Conservation (phyloP, 148 eudicot genomes). For the Vaccinium vitisidaea region DNA sequence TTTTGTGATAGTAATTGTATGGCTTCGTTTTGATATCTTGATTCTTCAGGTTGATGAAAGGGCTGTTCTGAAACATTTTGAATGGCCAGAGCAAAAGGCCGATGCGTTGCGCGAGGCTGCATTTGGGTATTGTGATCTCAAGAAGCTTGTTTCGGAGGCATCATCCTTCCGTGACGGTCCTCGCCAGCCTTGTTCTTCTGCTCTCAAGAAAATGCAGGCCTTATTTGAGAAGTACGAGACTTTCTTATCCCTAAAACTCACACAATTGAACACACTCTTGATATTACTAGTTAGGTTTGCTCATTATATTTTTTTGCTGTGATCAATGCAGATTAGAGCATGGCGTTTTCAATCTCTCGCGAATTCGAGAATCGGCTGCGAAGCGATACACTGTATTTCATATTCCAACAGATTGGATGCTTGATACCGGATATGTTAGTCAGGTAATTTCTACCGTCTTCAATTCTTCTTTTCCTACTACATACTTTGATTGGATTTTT, state of each 20-base stretch:
- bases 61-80: constrained; percentile 90
- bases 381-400: constrained; percentile 64
- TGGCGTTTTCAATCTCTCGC: constrained; percentile 80
- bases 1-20: neutral
- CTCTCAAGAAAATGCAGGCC: constrained; percentile 93
- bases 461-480: too few relatives aligned
- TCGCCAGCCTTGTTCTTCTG: constrained; percentile 68
- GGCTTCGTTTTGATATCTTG: neutral
- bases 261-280: neutral
- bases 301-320: neutral
- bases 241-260: too few relatives aligned
- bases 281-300: neutral
- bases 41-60: constrained; percentile 81
- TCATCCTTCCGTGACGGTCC: constrained; percentile 62
- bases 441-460: constrained; percentile 43
- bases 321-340: constrained; percentile 71
- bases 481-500: neutral
- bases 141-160: constrained; percentile 82
- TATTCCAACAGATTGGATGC: constrained; percentile 97
- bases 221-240: constrained; percentile 73
- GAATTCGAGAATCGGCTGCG: constrained; percentile 78
- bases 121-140: constrained; percentile 87
- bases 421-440: constrained; percentile 71
- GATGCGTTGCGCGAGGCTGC: constrained; percentile 98
- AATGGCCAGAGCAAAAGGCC: constrained; percentile 97